Evolutionary conservation across 139 green algal genomes (phyloP).

Genomic region (Parachlorella kessleri): DNA sequence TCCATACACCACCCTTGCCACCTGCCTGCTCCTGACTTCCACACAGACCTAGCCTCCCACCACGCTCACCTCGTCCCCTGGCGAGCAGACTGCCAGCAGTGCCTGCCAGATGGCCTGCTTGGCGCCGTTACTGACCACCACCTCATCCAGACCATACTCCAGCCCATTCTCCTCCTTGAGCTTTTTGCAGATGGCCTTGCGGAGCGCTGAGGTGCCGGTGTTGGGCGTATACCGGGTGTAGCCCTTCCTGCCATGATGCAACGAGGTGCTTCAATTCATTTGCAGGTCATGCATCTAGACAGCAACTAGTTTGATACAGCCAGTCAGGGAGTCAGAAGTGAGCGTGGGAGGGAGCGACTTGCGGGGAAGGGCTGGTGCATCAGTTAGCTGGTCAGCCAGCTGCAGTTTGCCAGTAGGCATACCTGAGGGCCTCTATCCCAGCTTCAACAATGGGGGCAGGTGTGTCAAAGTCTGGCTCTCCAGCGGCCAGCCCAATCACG

Average conservation of each 20-base stretch:
- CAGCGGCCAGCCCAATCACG: conserved; percentile 91
- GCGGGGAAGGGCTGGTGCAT: too few species aligned
- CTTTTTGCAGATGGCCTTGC: conserved; percentile 87
- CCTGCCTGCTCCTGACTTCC: too few species aligned
- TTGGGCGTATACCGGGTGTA: conserved; percentile 96
- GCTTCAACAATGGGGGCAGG: conserved; percentile 78
- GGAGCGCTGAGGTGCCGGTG: conserved; percentile 78
- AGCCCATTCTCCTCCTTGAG: conserved; percentile 90
- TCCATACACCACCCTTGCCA: too few species aligned
- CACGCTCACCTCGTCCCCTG: conserved; percentile 70
- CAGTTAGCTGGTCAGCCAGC: too few species aligned
- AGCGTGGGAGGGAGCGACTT: too few species aligned
- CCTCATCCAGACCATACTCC: conserved; percentile 75
- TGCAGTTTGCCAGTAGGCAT: too few species aligned
- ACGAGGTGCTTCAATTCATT: too few species aligned
- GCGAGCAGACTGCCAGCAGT: conserved; percentile 63
- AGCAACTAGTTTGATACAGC: too few species aligned
- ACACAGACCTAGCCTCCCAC: too few species aligned
- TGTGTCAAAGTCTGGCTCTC: conserved; percentile 96
- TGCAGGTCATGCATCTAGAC: too few species aligned
- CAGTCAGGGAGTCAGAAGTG: too few species aligned
- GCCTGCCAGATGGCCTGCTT: conserved; percentile 96
- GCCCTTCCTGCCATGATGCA: conserved; percentile 55
- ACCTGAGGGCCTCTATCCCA: conserved; percentile 76
- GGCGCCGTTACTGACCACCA: conserved; percentile 95